Base-by-base conservation (phyloP, 768 basidiomycete genomes). In the Kwoniella sp. region DNA sequence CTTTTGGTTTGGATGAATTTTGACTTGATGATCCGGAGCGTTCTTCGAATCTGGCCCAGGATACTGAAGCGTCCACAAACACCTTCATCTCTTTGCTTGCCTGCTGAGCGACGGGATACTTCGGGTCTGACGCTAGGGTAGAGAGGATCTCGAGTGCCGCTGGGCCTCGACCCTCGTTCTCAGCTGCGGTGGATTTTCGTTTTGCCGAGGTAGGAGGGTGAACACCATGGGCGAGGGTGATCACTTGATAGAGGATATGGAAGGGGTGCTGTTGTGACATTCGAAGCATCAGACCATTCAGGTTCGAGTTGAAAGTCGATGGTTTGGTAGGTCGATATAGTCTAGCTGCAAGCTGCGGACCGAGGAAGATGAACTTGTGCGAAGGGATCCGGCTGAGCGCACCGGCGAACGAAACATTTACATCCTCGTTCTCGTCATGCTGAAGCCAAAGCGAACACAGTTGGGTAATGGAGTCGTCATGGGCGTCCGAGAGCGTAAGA, bases 281-380 rank as follows among this genome's bases (percentile, higher is more conserved):
- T 1, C 79, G 90, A 24, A 87, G 84, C 4, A 89, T 60, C 24
- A 98, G 83, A 1, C 71, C 79, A 55, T 88, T 86, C 5, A 98
- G 83, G 63, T 83, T 86, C 22, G 78, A 71, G 72, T 92, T 91
- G 55, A 83, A 82, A 0, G 24, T 76, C 70, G 26, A 77, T 58
- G 9, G 76, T 0, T 21, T 27, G 30, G 62, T 58, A 4, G 73
- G 69, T 52, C 81, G 85, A 13, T 88, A 85, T 29, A 98, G 83
- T 8, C 94, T 86, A n/a, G 95, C 93, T 0, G 92, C 88, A 4
- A 99, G 85, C 80, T 99, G 96, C 80, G 94, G 92, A 10, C 91
- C 88, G 58, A 98, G 84, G 79, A 92, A 91, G 48, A 95, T 85
- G 73, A 97, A 89, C 78, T 98, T 98, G 64, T 86, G 84, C 0